Percentiles rank a stretch among this genome's conserved stretches.
These are phyloP conservation scores for Asterionellopsis glacialis DNA, from an alignment of 108 stramenopile species.

Conservation along the genomic window DNA sequence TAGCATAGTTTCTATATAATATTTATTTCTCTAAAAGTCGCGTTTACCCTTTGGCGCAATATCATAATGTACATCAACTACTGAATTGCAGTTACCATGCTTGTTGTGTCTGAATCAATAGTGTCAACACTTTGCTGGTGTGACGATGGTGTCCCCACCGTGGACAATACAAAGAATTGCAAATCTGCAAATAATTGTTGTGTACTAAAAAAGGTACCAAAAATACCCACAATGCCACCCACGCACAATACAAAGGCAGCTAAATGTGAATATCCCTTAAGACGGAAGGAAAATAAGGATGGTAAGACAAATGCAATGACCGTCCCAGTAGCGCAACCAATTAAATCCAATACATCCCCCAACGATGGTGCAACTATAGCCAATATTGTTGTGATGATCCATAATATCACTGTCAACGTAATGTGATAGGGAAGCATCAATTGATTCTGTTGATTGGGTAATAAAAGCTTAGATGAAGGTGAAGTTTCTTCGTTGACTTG, in stretches of 20 bases:
- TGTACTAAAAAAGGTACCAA: conserved; percentile 30
- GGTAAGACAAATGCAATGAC: conserved; percentile 53
- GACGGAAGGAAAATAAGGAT: conserved; percentile 37
- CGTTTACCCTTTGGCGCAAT: no score
- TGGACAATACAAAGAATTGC: no score
- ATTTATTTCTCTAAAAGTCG: no score
- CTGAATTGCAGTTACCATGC: no score
- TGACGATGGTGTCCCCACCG: no score
- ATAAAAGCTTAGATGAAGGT: conserved; percentile 21
- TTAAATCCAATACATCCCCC: conserved; percentile 47
- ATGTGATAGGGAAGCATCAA: conserved; percentile 35
- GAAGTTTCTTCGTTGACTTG: not conserved
- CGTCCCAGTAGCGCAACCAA: conserved; percentile 46
- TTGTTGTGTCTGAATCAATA: no score
- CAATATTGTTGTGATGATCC: conserved; percentile 25
- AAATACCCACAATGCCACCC: conserved; percentile 39
- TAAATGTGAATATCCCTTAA: conserved; percentile 31
- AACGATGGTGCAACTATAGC: conserved; percentile 38
- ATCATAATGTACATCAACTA: no score
- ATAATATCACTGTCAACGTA: conserved; percentile 28
- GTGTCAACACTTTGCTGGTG: no score
- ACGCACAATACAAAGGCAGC: conserved; percentile 31
- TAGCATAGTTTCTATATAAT: no score
- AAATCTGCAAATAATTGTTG: not conserved
- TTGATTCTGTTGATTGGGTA: conserved; percentile 32